Base-by-base conservation (phyloP, 306 rosid species). In the Cicer cuneatum region DNA sequence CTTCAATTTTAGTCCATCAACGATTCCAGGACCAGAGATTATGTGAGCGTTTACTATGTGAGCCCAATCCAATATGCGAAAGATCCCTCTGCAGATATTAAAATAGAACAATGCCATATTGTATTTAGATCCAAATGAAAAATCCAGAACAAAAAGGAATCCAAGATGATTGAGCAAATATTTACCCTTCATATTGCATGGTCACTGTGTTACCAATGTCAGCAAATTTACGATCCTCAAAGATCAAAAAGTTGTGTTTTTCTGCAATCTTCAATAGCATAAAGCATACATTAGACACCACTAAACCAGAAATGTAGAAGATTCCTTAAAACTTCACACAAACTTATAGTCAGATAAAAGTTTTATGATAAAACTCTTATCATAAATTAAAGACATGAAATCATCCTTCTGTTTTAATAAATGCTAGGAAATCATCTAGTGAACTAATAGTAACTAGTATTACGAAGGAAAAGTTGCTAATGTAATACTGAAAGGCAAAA, bases 161-260 rank as follows among this genome's bases (percentile, higher is more conserved):
- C 41, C 35, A 47, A 66, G 66, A 43, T 15, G 63, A 33, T 42
- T 24, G 42, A 74, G 42, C 49, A 48, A 51, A 69, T 58, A 7
- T 81, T 72, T 79, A 89, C 98, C 98, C 98, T 87, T 82, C 94
- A 84, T 93, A 89, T 81, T 93, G 97, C 98, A 91, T 88, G 43
- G 96, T 93, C 49, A 91, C 97, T 6, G 96, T 93, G 86, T 88
- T 93, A 24, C 98, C 97, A 65, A 93, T 93, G 77, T 93, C 98
- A 49, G 96, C 98, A 80, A 91, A 93, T 80, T 93, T 93, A 35
- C 97, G 96, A 72, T 93, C 98, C 83, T 93, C 98, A 77, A 91
- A 93, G 87, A 93, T 87, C 49, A 93, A 83, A 88, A 93, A 93
- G 81, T 91, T 93, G 66, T 91, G 81, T 62, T 88, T 91, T 7